A percentile compares a stretch with the other conserved stretches of the same genome.
phyloP scores from a whole-genome alignment of 2,329 filamentous ascomycete species.

The Harringtonia lauricola region DNA sequence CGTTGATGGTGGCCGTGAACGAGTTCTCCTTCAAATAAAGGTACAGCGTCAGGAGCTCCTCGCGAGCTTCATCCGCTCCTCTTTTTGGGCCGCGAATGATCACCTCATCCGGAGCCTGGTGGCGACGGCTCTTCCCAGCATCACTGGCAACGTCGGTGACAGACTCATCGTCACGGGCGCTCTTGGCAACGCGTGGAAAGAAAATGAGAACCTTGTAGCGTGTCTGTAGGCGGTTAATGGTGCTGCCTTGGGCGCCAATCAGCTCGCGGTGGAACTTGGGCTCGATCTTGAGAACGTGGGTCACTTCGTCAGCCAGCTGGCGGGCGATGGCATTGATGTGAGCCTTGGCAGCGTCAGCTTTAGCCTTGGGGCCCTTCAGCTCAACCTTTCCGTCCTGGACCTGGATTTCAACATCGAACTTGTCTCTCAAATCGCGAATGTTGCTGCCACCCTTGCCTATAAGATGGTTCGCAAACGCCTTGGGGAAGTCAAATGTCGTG shows the following conservation, averaged over 20 bases:
- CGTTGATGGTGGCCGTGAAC: constrained; percentile 64
- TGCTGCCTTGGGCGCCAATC: constrained; percentile 76
- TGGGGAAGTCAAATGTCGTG: constrained; percentile 81
- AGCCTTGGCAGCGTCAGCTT: constrained; percentile 75
- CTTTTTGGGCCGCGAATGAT: constrained; percentile 83
- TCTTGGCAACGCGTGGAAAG: constrained; percentile 65
- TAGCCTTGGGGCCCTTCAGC: constrained; percentile 89
- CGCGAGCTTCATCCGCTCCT: constrained; percentile 82
- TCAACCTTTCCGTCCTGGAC: constrained; percentile 91
- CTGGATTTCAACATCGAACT: constrained; percentile 67
- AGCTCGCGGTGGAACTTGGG: constrained; percentile 90
- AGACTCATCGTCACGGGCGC: constrained; percentile 57
- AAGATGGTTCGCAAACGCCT: constrained; percentile 84
- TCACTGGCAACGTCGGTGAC: constrained; percentile 61
- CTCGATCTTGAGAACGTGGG: constrained; percentile 77
- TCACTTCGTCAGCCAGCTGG: constrained; percentile 84
- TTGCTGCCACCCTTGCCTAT: constrained; percentile 59
- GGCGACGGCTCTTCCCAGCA: constrained; percentile 49
- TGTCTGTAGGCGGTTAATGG: constrained; percentile 85
- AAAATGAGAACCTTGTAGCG: constrained; percentile 92
- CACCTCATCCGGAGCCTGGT: constrained; percentile 81
- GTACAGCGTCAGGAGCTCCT: constrained; percentile 79
- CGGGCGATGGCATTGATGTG: constrained; percentile 72
- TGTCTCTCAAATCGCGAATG: constrained; percentile 54
- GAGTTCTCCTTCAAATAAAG: constrained; percentile 89